Percentiles rank a stretch among this genome's conserved stretches.
phyloP scores from a whole-genome alignment of 2,329 filamentous ascomycete genomes.

The Thermoascus crustaceus region DNA sequence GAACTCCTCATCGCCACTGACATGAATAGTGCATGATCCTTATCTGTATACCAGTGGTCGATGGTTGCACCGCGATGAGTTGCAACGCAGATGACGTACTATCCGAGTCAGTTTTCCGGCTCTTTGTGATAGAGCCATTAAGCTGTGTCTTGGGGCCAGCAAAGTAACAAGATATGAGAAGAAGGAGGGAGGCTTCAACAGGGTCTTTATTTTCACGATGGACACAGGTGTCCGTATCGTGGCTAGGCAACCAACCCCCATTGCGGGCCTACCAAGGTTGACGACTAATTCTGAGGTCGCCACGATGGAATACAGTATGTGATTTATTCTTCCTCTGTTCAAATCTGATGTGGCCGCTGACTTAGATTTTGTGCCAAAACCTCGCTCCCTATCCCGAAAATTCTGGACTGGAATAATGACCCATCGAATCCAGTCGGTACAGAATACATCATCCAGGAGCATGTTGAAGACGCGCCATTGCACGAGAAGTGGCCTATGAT shows the following conservation, averaged over 20 bases:
- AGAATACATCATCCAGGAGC: slow-evolving; percentile 36
- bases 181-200: slow-evolving; percentile 38
- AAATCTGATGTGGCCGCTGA: slow-evolving; percentile 2
- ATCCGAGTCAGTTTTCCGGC: slow-evolving; percentile 35
- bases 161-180: slow-evolving; percentile 31
- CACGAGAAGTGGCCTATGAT: slow-evolving; percentile 26
- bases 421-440: slow-evolving; percentile 23
- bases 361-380: slow-evolving; percentile 27
- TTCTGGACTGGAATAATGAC: slow-evolving; percentile 38
- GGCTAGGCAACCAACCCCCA: slow-evolving; percentile 34
- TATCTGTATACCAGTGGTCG: slow-evolving; percentile 27
- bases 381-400: slow-evolving; percentile 33
- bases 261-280: slow-evolving; percentile 30
- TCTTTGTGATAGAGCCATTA: slow-evolving; percentile 29
- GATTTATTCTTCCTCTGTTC: not conserved
- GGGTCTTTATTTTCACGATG: slow-evolving; percentile 36
- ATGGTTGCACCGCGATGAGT: slow-evolving; percentile 32
- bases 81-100: slow-evolving; percentile 27
- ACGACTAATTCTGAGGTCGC: slow-evolving; percentile 39
- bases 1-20: no score
- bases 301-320: slow-evolving; percentile 36
- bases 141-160: slow-evolving; percentile 28
- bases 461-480: slow-evolving; percentile 25
- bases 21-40: no score
- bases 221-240: slow-evolving; percentile 31